These are phyloP conservation scores for Colletotrichum endophyticum DNA, from an alignment of 2,329 filamentous ascomycete genomes.

Conservation along the genomic window DNA sequence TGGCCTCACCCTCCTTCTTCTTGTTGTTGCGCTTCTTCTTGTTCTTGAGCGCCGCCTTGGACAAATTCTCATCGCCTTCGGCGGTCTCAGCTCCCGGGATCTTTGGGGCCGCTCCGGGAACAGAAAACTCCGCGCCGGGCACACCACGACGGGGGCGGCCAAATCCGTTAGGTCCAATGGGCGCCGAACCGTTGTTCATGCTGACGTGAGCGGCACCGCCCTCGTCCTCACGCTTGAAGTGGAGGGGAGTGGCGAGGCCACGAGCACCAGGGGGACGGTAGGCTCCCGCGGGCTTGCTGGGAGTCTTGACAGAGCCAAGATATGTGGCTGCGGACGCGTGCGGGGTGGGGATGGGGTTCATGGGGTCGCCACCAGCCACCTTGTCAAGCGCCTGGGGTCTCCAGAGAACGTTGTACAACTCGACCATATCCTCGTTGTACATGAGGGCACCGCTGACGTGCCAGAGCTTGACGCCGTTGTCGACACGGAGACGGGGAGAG, in stretches of 20 bases:
- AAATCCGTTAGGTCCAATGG: slow-evolving; percentile 80
- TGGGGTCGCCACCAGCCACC: slow-evolving; percentile 69
- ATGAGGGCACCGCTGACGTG: slow-evolving; percentile 87
- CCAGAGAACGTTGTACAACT: slow-evolving; percentile 92
- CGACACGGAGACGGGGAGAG: slow-evolving; percentile 90
- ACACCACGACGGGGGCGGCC: slow-evolving; percentile 77
- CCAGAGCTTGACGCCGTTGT: slow-evolving; percentile 96
- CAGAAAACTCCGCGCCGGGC: slow-evolving; percentile 80
- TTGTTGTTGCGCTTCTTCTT: slow-evolving; percentile 97
- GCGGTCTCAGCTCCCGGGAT: slow-evolving; percentile 67
- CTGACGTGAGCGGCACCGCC: slow-evolving; percentile 86
- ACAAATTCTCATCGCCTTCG: slow-evolving; percentile 76
- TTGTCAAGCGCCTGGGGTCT: slow-evolving; percentile 72
- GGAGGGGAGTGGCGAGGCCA: slow-evolving; percentile 84
- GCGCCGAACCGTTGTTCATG: slow-evolving; percentile 78
- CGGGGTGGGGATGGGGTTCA: slow-evolving; percentile 75
- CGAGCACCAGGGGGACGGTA: slow-evolving; percentile 95
- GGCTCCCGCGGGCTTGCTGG: slow-evolving; percentile 95
- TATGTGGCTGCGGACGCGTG: slow-evolving; percentile 85
- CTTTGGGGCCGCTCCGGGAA: slow-evolving; percentile 69
- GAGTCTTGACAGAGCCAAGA: slow-evolving; percentile 86
- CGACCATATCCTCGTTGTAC: slow-evolving; percentile 94
- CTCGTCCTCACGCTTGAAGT: slow-evolving; percentile 98
- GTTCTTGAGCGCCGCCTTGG: slow-evolving; percentile 89
- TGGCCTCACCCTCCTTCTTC: slow-evolving; percentile 83